phyloP scores from a whole-genome alignment of 441 rosid species.

The Macaranga tanarius region DNA sequence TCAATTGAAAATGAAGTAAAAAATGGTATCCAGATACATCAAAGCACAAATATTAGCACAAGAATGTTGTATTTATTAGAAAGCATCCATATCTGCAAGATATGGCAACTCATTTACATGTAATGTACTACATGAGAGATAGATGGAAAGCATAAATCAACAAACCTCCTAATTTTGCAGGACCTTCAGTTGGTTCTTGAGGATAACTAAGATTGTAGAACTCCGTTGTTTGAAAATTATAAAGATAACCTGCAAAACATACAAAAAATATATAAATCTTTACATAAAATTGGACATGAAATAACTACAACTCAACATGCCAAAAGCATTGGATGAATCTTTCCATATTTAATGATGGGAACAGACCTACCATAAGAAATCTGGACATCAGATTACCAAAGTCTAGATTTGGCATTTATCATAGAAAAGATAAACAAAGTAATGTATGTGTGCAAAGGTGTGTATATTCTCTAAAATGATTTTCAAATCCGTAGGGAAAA shows the following conservation, averaged over 20 bases:
- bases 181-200: constrained; percentile 73
- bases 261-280: constrained; percentile 10
- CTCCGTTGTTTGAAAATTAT: constrained; percentile 85
- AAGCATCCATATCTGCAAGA: constrained; percentile 1
- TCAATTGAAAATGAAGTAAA: not conserved
- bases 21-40: not conserved
- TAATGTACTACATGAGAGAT: constrained; percentile 4
- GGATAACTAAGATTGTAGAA: constrained; percentile 90
- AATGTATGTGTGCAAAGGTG: not conserved
- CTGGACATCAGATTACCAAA: not conserved
- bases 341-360: not conserved
- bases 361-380: not conserved
- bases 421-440: not conserved
- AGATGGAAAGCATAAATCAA: constrained; percentile 18
- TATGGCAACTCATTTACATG: not conserved
- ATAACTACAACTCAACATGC: constrained; percentile 5
- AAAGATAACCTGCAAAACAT: constrained; percentile 70
- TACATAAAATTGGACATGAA: not conserved
- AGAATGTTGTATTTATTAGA: not conserved
- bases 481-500: too few relatives aligned
- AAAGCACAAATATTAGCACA: not conserved
- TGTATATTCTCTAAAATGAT: too few relatives aligned
- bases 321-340: not conserved
- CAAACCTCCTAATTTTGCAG: constrained; percentile 89
- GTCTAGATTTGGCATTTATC: not conserved